Evolutionary conservation across 2,329 filamentous ascomycete genomes (phyloP), one percentile per base, ranked within the genome.

Genomic region (Chaetomium olivaceum): DNA sequence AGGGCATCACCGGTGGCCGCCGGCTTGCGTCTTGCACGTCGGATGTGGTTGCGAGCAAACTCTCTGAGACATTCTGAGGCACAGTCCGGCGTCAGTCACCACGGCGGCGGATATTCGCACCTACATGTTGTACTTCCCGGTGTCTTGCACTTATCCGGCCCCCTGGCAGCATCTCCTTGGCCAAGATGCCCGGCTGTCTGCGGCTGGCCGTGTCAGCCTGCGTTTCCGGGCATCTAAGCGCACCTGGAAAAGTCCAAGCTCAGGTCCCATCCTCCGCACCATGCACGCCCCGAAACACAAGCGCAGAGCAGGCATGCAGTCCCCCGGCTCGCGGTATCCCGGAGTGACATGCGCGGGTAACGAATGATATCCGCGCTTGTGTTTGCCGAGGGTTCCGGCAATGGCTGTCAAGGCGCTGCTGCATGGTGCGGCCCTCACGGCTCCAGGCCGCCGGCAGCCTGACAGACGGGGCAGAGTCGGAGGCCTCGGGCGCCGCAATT

Each of bases 331-430:
- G 39, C 39, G 43, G 55, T 12, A 51, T 52, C 29, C 52, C 39
- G 31, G 36, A 33, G 58, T 48, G 23, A 48, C 31, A 58, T 65
- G n/a, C 36, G 51, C 57, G 54, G 52, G 63, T 43, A 62, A n/a
- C 64, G 33, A 21, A 48, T 43, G 57, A 31, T 48, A 36, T 50
- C 19, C 64, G 58, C 55, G 46, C 31, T 58, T 56, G 43, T 56
- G 58, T 65, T 46, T 52, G 48, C 27, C n/a, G 8, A n/a, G 29
- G 33, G 46, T 14, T 21, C 61, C 46, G 48, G 27, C 52, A 60
- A 46, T 61, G 31, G 57, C 27, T 68, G 67, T 62, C 69, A 65
- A 31, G 25, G 21, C n/a, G 8, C 62, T 65, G 67, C 50, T 51
- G 64, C 70, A 63, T 46, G 16, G 68, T 61, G 56, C 64, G 46